These are phyloP conservation scores for Trametes villosa DNA, from an alignment of 768 basidiomycete genomes.

Conservation along the genomic window DNA sequence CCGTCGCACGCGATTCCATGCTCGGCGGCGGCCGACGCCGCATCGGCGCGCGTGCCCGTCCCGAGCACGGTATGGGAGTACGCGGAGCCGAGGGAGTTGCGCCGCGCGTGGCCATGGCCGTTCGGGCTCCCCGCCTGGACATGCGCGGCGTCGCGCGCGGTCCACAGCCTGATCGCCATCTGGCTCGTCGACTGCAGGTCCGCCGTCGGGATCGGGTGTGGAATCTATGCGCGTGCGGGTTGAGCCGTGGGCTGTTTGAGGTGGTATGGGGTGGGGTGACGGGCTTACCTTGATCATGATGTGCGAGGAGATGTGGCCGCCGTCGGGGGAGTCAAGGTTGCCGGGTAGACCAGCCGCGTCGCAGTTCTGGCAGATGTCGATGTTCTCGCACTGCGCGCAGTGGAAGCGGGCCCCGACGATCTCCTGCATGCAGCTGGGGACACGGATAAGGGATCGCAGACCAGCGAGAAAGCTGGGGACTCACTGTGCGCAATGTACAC, in stretches of 20 bases:
- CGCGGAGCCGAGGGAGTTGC: slow-evolving; percentile 62
- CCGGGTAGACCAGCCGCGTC: slow-evolving; percentile 87
- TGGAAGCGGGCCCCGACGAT: slow-evolving; percentile 94
- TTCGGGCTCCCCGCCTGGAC: slow-evolving; percentile 47
- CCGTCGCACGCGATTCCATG: slow-evolving; percentile 66
- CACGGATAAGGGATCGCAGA: background rate
- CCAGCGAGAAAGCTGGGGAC: slow-evolving; percentile 33
- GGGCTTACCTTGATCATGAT: slow-evolving; percentile 87
- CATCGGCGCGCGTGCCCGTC: slow-evolving; percentile 33
- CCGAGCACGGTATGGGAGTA: slow-evolving; percentile 76
- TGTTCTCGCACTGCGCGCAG: slow-evolving; percentile 84
- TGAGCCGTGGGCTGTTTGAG: background rate
- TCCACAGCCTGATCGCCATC: slow-evolving; percentile 76
- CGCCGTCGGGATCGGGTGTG: slow-evolving; percentile 73
- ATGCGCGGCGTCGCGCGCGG: slow-evolving; percentile 70
- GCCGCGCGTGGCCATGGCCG: slow-evolving; percentile 48
- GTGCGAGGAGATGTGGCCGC: slow-evolving; percentile 82
- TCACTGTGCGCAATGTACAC: slow-evolving; percentile 86
- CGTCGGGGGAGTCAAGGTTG: slow-evolving; percentile 75
- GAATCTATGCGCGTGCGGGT: slow-evolving; percentile 60
- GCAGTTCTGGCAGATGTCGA: slow-evolving; percentile 88
- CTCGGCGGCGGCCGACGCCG: slow-evolving; percentile 40
- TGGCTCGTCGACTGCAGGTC: slow-evolving; percentile 80
- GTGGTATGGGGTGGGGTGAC: background rate
- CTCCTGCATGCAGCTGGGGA: slow-evolving; percentile 79